These are phyloP conservation scores for Platanthera zijinensis DNA, from an alignment of 106 monocot species.

Conservation along the genomic window DNA sequence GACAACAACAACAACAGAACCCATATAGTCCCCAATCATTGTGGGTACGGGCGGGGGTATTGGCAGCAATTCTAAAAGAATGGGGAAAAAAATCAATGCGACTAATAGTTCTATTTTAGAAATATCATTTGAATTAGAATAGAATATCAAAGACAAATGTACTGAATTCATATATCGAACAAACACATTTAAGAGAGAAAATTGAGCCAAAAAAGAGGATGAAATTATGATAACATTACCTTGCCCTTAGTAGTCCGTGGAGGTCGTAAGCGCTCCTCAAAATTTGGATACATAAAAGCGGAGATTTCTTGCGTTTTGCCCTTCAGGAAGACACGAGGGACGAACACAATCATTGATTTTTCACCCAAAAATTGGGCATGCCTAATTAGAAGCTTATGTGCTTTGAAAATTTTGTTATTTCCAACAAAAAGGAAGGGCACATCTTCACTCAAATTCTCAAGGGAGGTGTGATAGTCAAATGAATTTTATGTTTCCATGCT, in stretches of 20 bases:
- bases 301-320: slow-evolving; percentile 56
- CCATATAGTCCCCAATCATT: too few species aligned
- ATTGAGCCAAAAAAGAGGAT: neutral
- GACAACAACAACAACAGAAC: too few species aligned
- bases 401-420: neutral
- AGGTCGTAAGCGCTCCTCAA: slow-evolving; percentile 1
- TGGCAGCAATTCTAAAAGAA: neutral
- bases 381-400: too few species aligned
- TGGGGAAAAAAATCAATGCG: neutral
- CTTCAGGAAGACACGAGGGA: slow-evolving; percentile 22
- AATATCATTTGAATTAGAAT: neutral
- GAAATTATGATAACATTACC: slow-evolving; percentile 17
- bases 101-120: neutral
- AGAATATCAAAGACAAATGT: neutral
- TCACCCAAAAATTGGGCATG: neutral
- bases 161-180: neutral
- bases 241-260: slow-evolving; percentile 20
- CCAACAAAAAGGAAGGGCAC: neutral
- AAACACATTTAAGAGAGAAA: neutral
- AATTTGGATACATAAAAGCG: slow-evolving; percentile 18
- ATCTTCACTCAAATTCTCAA: neutral
- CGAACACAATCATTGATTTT: neutral
- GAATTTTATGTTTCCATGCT: too few species aligned
- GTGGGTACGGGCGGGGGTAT: too few species aligned
- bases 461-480: too few species aligned